Conservation (phyloP, 1,284 basidiomycete species). For the Inonotus hispidus region DNA sequence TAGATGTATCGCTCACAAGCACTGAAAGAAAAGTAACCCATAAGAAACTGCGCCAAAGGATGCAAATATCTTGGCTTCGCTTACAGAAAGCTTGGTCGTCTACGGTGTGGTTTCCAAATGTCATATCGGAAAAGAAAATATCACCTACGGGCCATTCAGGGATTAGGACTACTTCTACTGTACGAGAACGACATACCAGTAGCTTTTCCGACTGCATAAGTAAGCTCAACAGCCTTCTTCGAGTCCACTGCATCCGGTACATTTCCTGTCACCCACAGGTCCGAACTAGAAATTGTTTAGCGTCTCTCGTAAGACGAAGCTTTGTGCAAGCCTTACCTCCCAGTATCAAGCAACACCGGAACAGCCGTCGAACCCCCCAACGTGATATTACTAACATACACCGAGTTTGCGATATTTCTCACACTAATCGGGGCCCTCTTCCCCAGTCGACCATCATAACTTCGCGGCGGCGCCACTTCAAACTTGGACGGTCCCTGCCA, state of each 20-base stretch:
- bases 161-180: background rate
- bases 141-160: conserved; percentile 39
- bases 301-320: background rate
- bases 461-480: background rate
- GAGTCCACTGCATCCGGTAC: conserved; percentile 48
- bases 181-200: conserved; percentile 35
- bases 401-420: conserved; percentile 54
- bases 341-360: conserved; percentile 46
- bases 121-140: conserved; percentile 49
- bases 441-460: conserved; percentile 18
- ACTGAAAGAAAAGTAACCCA: conserved; percentile 36
- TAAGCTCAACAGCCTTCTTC: conserved; percentile 49
- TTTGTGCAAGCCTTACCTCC: conserved; percentile 28
- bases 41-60: background rate
- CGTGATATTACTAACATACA: conserved; percentile 55
- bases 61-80: conserved; percentile 25
- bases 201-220: conserved; percentile 66
- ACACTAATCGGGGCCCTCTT: conserved; percentile 34
- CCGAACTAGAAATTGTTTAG: conserved; percentile 39
- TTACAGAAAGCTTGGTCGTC: conserved; percentile 64
- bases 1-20: conserved; percentile 54
- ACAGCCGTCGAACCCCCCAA: conserved; percentile 40
- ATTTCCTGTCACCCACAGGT: conserved; percentile 53
- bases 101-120: conserved; percentile 53
- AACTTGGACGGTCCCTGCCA: conserved; percentile 4